These are phyloP conservation scores for Mimosa pudica DNA, from an alignment of 306 rosid genomes.

Conservation along the genomic window DNA sequence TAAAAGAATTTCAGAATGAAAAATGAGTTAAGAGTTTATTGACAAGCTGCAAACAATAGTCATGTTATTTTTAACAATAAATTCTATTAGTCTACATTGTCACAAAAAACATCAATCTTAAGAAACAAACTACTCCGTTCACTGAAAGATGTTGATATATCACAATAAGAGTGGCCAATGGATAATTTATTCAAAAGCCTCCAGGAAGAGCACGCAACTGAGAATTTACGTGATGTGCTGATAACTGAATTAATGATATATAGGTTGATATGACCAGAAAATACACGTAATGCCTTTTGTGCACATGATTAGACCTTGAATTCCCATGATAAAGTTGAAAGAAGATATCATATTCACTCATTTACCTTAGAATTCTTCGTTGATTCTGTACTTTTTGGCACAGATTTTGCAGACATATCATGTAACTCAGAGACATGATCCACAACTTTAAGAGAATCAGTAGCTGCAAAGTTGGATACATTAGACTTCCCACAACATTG, in stretches of 20 bases:
- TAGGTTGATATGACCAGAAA: slow-evolving; percentile 16
- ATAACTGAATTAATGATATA: neutral
- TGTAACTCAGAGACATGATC: slow-evolving; percentile 48
- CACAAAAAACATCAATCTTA: slow-evolving; percentile 12
- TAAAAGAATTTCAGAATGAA: slow-evolving; percentile 36
- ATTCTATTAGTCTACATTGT: slow-evolving; percentile 18
- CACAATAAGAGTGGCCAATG: slow-evolving; percentile 4
- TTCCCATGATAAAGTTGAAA: slow-evolving; percentile 11
- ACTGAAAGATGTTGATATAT: slow-evolving; percentile 28
- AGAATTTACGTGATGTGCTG: neutral
- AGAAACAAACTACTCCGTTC: slow-evolving; percentile 3
- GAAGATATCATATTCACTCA: slow-evolving; percentile 22
- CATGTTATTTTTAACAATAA: slow-evolving; percentile 25
- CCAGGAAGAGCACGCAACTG: slow-evolving; percentile 4
- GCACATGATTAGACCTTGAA: slow-evolving; percentile 7
- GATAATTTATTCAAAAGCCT: slow-evolving; percentile 30
- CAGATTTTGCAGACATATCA: slow-evolving; percentile 40
- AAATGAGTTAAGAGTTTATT: slow-evolving; percentile 22
- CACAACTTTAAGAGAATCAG: slow-evolving; percentile 39
- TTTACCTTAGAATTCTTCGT: slow-evolving; percentile 69
- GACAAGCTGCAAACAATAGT: neutral
- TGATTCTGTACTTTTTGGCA: slow-evolving; percentile 49
- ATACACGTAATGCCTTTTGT: slow-evolving; percentile 24
- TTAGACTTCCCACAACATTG: slow-evolving; percentile 47
- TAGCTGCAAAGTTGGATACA: slow-evolving; percentile 46